Evolutionary conservation across 441 rosid species (phyloP).

Genomic region (Gossypium schwendimanii): DNA sequence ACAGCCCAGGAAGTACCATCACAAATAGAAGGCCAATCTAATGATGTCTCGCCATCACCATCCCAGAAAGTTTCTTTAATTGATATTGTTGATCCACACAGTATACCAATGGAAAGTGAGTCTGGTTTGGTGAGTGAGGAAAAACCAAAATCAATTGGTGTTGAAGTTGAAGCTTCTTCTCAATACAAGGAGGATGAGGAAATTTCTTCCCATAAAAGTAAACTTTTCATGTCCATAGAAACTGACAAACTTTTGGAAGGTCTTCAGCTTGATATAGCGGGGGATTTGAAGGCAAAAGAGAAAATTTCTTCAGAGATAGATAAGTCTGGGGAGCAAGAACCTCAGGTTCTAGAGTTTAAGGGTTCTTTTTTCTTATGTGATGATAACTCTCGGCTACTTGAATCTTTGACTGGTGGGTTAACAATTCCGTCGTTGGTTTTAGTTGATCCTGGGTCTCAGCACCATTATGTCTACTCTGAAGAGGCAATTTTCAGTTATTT

Average conservation of each 20-base stretch:
- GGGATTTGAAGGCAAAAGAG: slow-evolving; percentile 27
- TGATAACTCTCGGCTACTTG: slow-evolving; percentile 59
- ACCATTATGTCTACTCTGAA: slow-evolving; percentile 55
- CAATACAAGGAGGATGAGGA: slow-evolving; percentile 28
- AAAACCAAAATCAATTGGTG: slow-evolving; percentile 22
- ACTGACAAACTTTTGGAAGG: slow-evolving; percentile 26
- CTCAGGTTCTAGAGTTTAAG: slow-evolving; percentile 32
- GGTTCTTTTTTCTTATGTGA: slow-evolving; percentile 76
- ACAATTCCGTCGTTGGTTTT: slow-evolving; percentile 72
- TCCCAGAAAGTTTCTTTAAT: slow-evolving; percentile 29
- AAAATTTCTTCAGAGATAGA: slow-evolving; percentile 23
- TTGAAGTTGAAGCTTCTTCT: slow-evolving; percentile 27
- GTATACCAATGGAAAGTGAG: slow-evolving; percentile 17
- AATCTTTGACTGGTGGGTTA: slow-evolving; percentile 60
- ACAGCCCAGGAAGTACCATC: slow-evolving; percentile 31
- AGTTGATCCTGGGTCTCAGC: slow-evolving; percentile 57
- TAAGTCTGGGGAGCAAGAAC: slow-evolving; percentile 33
- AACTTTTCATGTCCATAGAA: slow-evolving; percentile 25
- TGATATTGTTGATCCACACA: slow-evolving; percentile 23
- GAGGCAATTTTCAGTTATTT: slow-evolving; percentile 37
- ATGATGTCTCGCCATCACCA: slow-evolving; percentile 27
- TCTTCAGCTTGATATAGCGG: slow-evolving; percentile 23
- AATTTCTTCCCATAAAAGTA: slow-evolving; percentile 22
- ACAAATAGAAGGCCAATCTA: slow-evolving; percentile 35
- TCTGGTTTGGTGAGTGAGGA: slow-evolving; percentile 27